These are phyloP conservation scores for Fusarium poae DNA, from an alignment of 2,329 filamentous ascomycete genomes.

Conservation along the genomic window DNA sequence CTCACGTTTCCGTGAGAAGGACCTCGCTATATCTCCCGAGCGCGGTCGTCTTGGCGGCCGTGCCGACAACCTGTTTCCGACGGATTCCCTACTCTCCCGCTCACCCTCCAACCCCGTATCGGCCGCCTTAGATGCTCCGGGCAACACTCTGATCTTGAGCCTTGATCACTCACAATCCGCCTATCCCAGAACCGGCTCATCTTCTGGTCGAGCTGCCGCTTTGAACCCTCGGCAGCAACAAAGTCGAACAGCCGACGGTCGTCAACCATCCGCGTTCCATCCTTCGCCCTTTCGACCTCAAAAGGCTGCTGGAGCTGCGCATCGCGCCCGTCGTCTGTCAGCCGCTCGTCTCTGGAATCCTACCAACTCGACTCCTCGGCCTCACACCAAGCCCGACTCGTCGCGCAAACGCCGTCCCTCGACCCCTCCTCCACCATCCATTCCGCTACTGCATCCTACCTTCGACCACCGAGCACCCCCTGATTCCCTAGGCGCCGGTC, in stretches of 20 bases:
- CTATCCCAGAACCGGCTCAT: slow-evolving; percentile 47
- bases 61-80: slow-evolving; percentile 59
- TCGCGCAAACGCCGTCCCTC: slow-evolving; percentile 62
- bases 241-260: slow-evolving; percentile 24
- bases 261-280: slow-evolving; percentile 36
- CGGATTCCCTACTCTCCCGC: slow-evolving; percentile 62
- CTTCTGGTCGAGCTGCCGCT: slow-evolving; percentile 39
- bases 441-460: slow-evolving; percentile 63
- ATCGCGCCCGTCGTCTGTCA: slow-evolving; percentile 57
- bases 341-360: slow-evolving; percentile 71
- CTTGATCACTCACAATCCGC: slow-evolving; percentile 51
- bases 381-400: slow-evolving; percentile 42
- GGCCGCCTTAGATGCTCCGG: slow-evolving; percentile 50
- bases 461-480: slow-evolving; percentile 55
- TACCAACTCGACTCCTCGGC: slow-evolving; percentile 69
- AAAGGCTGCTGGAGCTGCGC: slow-evolving; percentile 48
- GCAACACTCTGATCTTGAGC: slow-evolving; percentile 49
- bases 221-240: slow-evolving; percentile 34
- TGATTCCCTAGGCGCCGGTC: slow-evolving; percentile 56
- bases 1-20: slow-evolving; percentile 46
- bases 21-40: slow-evolving; percentile 49
- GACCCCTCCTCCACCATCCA: slow-evolving; percentile 65
- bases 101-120: slow-evolving; percentile 41
- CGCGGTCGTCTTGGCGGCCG: slow-evolving; percentile 63
- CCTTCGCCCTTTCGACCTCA: slow-evolving; percentile 60